Evolutionary conservation across 345 rosid species (phyloP).

Genomic region (Ceriops zippeliana): DNA sequence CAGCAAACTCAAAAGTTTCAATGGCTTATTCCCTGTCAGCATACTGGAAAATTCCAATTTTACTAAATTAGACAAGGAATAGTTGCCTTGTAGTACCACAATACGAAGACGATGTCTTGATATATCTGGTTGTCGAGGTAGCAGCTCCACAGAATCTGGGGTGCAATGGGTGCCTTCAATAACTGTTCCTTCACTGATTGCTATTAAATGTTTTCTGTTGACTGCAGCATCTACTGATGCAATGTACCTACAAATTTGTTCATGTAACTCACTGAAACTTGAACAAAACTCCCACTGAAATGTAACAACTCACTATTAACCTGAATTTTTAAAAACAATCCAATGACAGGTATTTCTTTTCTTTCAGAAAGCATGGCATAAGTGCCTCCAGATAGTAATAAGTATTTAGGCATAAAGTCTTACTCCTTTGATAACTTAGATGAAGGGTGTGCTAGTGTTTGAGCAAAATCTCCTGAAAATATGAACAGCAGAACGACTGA

Average conservation of each 20-base stretch:
- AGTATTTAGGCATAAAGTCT: conserved; percentile 20
- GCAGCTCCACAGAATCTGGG: conserved; percentile 86
- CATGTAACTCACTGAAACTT: neutral
- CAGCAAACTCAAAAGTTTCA: neutral
- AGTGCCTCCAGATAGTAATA: neutral
- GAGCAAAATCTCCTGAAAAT: conserved; percentile 81
- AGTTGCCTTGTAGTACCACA: conserved; percentile 47
- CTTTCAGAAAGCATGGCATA: neutral
- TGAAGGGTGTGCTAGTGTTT: conserved; percentile 84
- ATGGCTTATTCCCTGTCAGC: neutral
- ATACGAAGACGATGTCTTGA: conserved; percentile 72
- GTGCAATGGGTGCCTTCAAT: conserved; percentile 74
- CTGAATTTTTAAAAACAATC: neutral
- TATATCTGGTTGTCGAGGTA: conserved; percentile 68
- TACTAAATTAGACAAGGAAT: neutral
- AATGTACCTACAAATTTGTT: conserved; percentile 58
- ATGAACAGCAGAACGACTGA: conserved; percentile 7
- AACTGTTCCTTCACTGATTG: conserved; percentile 66
- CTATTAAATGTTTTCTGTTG: conserved; percentile 56
- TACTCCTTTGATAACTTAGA: conserved; percentile 80
- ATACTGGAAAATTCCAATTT: neutral
- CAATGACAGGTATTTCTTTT: neutral
- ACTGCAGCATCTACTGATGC: conserved; percentile 69
- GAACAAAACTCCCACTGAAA: neutral
- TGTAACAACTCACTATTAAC: neutral